Percentiles rank a stretch among this genome's conserved stretches.
These are phyloP conservation scores for Capillidium heterosporum DNA, from an alignment of 371 early-diverging fungal species.

Conservation along the genomic window DNA sequence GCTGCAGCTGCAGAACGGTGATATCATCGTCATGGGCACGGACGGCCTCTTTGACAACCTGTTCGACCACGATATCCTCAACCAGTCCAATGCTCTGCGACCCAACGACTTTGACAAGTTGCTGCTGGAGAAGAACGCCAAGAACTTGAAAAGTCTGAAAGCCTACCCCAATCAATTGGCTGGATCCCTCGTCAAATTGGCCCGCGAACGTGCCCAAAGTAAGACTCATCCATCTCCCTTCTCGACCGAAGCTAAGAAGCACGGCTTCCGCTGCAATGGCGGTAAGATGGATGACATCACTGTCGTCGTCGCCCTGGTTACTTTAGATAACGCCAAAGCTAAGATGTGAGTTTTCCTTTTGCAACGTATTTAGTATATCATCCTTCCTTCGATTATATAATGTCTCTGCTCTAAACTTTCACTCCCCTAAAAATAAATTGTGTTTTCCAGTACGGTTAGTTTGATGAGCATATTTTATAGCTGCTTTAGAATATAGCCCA, in stretches of 20 bases:
- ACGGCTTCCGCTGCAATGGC: constrained; percentile 1
- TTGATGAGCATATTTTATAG: no score
- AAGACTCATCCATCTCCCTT: constrained; percentile 8
- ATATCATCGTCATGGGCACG: constrained; percentile 42
- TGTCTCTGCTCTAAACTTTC: no score
- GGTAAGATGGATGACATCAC: constrained; percentile 25
- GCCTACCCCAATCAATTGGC: constrained; percentile 17
- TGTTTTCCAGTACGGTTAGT: no score
- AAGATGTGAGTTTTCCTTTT: no score
- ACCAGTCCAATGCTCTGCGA: neutral
- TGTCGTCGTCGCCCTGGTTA: constrained; percentile 19
- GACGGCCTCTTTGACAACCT: constrained; percentile 57
- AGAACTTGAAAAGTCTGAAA: constrained; percentile 12
- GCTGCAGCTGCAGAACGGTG: constrained; percentile 40
- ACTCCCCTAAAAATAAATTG: no score
- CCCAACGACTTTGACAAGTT: constrained; percentile 12
- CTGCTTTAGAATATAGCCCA: no score
- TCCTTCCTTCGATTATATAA: no score
- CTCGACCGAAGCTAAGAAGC: constrained; percentile 4
- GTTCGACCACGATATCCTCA: constrained; percentile 29
- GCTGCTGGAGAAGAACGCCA: constrained; percentile 9
- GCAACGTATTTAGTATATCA: no score
- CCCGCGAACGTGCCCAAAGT: constrained; percentile 5
- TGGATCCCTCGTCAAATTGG: constrained; percentile 20
- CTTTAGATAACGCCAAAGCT: neutral